Conservation (phyloP, 495 filamentous ascomycete species). For the Talaromyces ruber region DNA sequence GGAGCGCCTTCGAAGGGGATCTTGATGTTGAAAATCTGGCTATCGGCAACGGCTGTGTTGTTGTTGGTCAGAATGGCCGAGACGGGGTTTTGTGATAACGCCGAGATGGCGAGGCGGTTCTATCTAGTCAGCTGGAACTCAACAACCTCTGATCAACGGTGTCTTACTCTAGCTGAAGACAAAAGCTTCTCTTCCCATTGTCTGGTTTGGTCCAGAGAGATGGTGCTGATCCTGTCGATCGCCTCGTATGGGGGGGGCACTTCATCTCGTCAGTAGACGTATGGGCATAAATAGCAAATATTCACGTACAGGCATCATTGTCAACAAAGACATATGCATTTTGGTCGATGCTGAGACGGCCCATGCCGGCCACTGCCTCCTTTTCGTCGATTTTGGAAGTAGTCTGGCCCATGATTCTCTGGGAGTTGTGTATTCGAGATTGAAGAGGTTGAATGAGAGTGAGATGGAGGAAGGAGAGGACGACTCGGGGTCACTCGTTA, state of each 20-base stretch:
- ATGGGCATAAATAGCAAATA: not conserved
- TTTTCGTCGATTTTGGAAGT: slow-evolving; percentile 4
- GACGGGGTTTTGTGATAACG: slow-evolving; percentile 49
- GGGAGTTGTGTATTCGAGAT: not conserved
- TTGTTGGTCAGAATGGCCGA: slow-evolving; percentile 43
- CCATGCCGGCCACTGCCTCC: slow-evolving; percentile 2
- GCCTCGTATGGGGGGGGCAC: slow-evolving; percentile 12
- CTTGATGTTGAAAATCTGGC: slow-evolving; percentile 71
- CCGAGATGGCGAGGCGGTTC: slow-evolving; percentile 62
- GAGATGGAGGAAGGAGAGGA: not conserved
- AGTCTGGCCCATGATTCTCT: not conserved
- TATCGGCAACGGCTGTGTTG: slow-evolving; percentile 46
- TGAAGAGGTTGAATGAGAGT: not conserved
- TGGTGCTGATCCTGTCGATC: slow-evolving; percentile 7
- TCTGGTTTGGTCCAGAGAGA: slow-evolving; percentile 10
- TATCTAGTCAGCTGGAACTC: slow-evolving; percentile 10
- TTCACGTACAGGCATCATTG: not conserved
- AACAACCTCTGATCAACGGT: not conserved
- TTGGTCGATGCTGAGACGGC: slow-evolving; percentile 4
- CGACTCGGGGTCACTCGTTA: not conserved
- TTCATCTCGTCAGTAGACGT: not conserved
- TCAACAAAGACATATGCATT: slow-evolving; percentile 5
- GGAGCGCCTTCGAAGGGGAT: slow-evolving; percentile 75
- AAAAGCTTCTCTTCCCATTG: slow-evolving; percentile 16
- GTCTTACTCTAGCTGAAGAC: slow-evolving; percentile 14